Conservation (phyloP, 768 basidiomycete genomes). For the Termitomyces sp. region DNA sequence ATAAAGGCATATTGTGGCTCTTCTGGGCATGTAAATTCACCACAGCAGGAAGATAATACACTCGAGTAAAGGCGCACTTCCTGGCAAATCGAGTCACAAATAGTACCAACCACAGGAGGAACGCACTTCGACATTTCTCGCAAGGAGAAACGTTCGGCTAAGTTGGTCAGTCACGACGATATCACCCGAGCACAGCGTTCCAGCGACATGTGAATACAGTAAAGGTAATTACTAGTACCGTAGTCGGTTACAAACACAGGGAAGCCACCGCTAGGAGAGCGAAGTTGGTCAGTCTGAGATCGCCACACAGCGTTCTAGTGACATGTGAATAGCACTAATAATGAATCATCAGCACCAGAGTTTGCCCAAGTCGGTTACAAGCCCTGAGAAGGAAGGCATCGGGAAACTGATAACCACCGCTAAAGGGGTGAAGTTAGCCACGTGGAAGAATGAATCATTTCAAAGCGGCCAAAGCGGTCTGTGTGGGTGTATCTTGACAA, state of each 20-base stretch:
- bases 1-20: background rate
- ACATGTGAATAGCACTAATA: too few relatives aligned
- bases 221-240: background rate
- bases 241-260: background rate
- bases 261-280: background rate
- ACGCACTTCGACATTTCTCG: background rate
- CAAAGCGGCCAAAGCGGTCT: background rate
- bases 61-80: background rate
- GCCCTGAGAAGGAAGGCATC: background rate
- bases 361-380: background rate
- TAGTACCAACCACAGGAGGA: background rate
- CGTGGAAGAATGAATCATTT: background rate
- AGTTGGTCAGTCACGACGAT: too few relatives aligned
- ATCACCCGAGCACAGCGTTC: too few relatives aligned
- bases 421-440: background rate
- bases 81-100: background rate
- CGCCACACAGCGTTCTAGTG: background rate
- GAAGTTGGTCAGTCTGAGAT: background rate
- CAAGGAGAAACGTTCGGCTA: background rate
- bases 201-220: too few relatives aligned
- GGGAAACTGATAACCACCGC: background rate
- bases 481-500: background rate
- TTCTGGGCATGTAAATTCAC: background rate
- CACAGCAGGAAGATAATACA: background rate
- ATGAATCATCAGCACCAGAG: background rate